Evolutionary conservation across 371 early-diverging fungal genomes (phyloP).

Genomic region (Mortierella sp.): DNA sequence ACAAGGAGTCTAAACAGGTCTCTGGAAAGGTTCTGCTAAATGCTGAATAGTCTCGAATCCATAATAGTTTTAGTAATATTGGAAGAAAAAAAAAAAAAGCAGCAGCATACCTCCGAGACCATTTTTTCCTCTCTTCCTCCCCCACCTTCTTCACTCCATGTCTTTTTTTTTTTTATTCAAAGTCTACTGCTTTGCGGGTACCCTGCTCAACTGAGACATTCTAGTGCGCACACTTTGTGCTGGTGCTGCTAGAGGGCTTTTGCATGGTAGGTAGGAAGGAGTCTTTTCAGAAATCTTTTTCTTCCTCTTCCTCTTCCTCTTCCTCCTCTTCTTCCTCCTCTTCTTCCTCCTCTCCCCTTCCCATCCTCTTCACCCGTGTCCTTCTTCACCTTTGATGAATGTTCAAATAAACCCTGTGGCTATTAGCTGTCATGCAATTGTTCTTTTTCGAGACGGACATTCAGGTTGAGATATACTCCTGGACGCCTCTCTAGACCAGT

Average conservation of each 20-base stretch:
- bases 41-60: background rate
- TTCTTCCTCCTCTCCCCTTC: background rate
- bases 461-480: no score
- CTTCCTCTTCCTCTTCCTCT: background rate
- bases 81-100: background rate
- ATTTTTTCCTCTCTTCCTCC: background rate
- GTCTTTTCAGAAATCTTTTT: background rate
- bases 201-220: no score
- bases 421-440: no score
- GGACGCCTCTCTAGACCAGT: no score
- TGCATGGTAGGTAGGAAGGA: no score
- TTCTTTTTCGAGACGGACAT: no score
- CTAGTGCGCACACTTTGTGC: no score
- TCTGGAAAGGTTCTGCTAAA: background rate
- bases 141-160: background rate
- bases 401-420: no score
- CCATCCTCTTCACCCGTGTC: background rate
- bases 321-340: background rate
- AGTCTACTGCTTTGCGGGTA: no score
- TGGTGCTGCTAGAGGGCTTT: no score
- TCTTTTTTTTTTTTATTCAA: background rate
- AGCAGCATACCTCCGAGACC: background rate
- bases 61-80: conserved; percentile 15
- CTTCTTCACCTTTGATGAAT: background rate
- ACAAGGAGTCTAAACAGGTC: background rate